Base-by-base conservation (phyloP, 495 filamentous ascomycete genomes). In the Cetradonia linearis region DNA sequence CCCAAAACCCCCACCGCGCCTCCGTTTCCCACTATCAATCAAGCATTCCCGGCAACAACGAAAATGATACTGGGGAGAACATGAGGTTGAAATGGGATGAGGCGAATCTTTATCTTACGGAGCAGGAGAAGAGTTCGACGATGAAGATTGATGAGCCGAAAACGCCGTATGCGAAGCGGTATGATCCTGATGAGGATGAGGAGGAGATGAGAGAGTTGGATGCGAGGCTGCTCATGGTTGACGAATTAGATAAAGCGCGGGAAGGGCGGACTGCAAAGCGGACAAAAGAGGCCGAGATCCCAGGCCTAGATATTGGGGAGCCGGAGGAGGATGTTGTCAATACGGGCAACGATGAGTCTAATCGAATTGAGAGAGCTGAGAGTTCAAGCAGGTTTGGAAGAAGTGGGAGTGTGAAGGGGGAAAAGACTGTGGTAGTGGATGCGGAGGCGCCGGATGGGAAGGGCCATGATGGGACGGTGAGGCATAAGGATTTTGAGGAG, bases 121-220 rank as follows among this genome's bases (percentile, higher is more conserved):
- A 97, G 74, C 93, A 96, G 71, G 88, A 97, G 72, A 91, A 88
- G 70, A 89, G 84, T 38, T 82, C 86, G 34, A 97, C 92, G 49
- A 97, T 97, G 94, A 97, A 97, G 78, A 97, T 98, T 68, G 85
- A 88, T 65, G 93, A 98, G 74, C 93, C 93, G 53, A 98, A 98
- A 79, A 98, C 93, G 20, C 93, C 93, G 0, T 98, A 89, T 65
- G 93, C 89, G 18, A 86, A 83, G 66, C 87, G 87, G 62, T 96
- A 96, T 68, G 90, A 98, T 67, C 90, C 91, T 18, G 68, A 81
- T 36, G 87, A 96, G 67, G 93, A 97, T 61, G 87, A 89, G 37
- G 87, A 86, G 56, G 86, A 83, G 40, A 78, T 86, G 62, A 70
- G 70, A 31, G 76, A 77, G 47, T 68, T 86, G 2, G 77, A 86